Evolutionary conservation across 371 early-diverging fungal genomes (phyloP).

Genomic region (Catenaria anguillulae): DNA sequence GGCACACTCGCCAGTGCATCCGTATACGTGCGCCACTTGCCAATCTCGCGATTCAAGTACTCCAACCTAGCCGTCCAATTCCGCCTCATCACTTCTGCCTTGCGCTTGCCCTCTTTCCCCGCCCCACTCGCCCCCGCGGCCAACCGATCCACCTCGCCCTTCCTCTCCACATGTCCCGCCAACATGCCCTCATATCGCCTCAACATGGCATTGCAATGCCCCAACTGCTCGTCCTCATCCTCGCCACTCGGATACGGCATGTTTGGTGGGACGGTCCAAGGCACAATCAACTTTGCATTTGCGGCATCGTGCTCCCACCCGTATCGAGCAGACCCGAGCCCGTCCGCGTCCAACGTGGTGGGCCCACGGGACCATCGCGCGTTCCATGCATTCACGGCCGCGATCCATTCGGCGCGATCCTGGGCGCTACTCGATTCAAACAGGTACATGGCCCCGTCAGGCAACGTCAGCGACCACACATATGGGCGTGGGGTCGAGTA

Average conservation of each 20-base stretch:
- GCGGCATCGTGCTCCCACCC: not conserved
- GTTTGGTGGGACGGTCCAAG: not conserved
- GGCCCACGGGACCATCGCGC: conserved; percentile 28
- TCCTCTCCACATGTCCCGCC: too few relatives aligned
- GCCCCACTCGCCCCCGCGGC: too few relatives aligned
- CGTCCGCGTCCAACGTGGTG: not conserved
- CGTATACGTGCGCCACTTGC: not conserved
- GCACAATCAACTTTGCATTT: not conserved
- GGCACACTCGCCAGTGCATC: not conserved
- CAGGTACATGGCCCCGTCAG: conserved; percentile 61
- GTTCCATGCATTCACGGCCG: conserved; percentile 80
- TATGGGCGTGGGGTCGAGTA: conserved; percentile 57
- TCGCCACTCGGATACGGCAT: not conserved
- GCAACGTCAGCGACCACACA: conserved; percentile 66
- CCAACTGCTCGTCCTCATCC: not conserved
- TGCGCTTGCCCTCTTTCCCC: too few relatives aligned
- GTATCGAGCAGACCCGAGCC: not conserved
- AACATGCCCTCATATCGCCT: not conserved
- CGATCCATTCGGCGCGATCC: conserved; percentile 63
- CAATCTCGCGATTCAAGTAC: not conserved
- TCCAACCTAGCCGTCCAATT: not conserved
- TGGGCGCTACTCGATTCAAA: conserved; percentile 56
- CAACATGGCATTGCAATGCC: not conserved
- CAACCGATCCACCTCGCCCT: too few relatives aligned
- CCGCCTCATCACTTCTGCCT: too few relatives aligned